phyloP scores from a whole-genome alignment of 208 protist genomes.

The Sergeia podlipaevii region DNA sequence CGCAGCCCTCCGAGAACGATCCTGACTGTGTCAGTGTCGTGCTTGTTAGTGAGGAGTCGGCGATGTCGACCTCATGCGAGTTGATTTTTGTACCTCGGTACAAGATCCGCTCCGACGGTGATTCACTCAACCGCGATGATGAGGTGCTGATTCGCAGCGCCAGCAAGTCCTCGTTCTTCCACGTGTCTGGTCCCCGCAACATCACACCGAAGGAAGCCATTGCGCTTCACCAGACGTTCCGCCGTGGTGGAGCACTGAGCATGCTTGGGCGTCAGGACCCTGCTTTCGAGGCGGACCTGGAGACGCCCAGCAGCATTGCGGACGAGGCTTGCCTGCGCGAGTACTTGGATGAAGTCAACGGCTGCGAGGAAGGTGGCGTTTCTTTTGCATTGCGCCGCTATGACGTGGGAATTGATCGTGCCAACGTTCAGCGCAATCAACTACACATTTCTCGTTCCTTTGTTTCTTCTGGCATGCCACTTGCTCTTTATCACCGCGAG shows the following conservation, averaged over 20 bases:
- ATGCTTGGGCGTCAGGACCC: constrained; percentile 2
- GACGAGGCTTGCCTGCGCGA: constrained; percentile 27
- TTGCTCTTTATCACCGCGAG: constrained; percentile 63
- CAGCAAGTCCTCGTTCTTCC: constrained; percentile 48
- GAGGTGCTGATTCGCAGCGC: constrained; percentile 57
- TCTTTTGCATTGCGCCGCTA: constrained; percentile 64
- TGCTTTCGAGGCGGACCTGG: background rate
- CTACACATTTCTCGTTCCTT: constrained; percentile 45
- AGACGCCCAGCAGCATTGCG: background rate
- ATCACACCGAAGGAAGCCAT: constrained; percentile 17
- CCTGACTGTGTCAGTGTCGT: constrained; percentile 59
- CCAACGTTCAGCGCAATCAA: constrained; percentile 44
- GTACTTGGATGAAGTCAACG: constrained; percentile 70
- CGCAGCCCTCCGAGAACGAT: constrained; percentile 53
- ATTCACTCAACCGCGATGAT: constrained; percentile 51
- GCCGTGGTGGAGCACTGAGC: constrained; percentile 19
- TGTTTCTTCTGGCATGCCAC: constrained; percentile 41
- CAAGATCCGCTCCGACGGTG: constrained; percentile 72
- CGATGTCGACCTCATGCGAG: constrained; percentile 37
- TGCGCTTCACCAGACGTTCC: constrained; percentile 33
- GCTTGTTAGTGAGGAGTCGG: constrained; percentile 37
- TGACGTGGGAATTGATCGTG: constrained; percentile 51
- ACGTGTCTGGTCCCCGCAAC: constrained; percentile 37
- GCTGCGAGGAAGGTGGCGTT: constrained; percentile 59
- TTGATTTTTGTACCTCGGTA: constrained; percentile 68